Percentiles rank a stretch among this genome's conserved stretches.
Conservation (phyloP, 1,139 yeast genomes). For the Magnusiomyces fungicola region DNA sequence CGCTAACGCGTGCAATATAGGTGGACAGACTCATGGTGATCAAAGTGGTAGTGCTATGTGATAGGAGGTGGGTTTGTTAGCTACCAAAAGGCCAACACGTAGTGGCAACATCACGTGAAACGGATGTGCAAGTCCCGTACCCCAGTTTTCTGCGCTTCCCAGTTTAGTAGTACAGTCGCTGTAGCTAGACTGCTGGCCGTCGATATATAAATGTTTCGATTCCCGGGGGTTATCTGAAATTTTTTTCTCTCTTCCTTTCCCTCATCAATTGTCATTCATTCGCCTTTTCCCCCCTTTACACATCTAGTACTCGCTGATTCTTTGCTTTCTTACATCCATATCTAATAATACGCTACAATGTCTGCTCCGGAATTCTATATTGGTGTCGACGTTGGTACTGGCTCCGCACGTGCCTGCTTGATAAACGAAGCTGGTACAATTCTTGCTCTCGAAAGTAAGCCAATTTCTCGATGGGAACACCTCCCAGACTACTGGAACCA, state of each 20-base stretch:
- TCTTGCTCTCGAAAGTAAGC: conserved; percentile 72
- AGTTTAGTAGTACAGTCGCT: too few relatives aligned
- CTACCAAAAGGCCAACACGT: background rate
- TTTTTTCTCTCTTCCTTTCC: too few relatives aligned
- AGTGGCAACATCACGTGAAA: too few relatives aligned
- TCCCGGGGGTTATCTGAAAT: too few relatives aligned
- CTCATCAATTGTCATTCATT: too few relatives aligned
- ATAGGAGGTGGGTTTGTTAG: background rate
- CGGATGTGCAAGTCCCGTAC: too few relatives aligned
- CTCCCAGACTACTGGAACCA: conserved; percentile 54
- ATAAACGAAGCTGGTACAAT: conserved; percentile 80
- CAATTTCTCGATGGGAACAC: conserved; percentile 52
- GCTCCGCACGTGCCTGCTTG: conserved; percentile 91
- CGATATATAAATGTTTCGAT: background rate
- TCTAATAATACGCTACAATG: too few relatives aligned
- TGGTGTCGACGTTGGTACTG: conserved; percentile 97
- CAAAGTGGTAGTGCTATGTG: background rate
- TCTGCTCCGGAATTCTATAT: conserved; percentile 37
- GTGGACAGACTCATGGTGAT: conserved; percentile 25
- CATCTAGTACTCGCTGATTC: too few relatives aligned
- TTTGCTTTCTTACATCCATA: too few relatives aligned
- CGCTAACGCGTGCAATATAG: conserved; percentile 26
- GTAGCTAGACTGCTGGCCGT: too few relatives aligned
- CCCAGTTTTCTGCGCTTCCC: too few relatives aligned
- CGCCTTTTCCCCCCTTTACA: too few relatives aligned